Evolutionary conservation across 305 asterid species (phyloP).

Genomic region (Euphrasia arctica): DNA sequence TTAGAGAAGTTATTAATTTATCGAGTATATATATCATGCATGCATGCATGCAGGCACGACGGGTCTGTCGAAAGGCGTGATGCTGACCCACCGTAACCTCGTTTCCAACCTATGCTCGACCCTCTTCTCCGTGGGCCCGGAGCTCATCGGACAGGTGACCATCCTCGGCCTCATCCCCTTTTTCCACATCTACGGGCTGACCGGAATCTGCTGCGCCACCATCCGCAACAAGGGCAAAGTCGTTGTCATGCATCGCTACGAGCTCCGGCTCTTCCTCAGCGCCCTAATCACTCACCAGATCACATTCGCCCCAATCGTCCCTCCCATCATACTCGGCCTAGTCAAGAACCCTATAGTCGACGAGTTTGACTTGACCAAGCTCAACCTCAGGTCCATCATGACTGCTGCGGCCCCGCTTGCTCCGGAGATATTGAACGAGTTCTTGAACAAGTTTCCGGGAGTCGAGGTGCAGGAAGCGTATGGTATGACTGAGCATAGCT

Average conservation of each 20-base stretch:
- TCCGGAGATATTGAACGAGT: slow-evolving; percentile 71
- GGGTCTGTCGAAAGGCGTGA: slow-evolving; percentile 89
- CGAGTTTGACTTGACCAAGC: slow-evolving; percentile 70
- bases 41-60: slow-evolving; percentile 74
- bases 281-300: slow-evolving; percentile 68
- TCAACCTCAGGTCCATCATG: slow-evolving; percentile 71
- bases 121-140: slow-evolving; percentile 83
- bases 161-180: slow-evolving; percentile 85
- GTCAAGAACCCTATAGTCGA: slow-evolving; percentile 86
- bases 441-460: slow-evolving; percentile 68
- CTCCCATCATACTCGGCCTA: slow-evolving; percentile 77
- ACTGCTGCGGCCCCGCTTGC: slow-evolving; percentile 98
- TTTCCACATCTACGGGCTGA: slow-evolving; percentile 83
- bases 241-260: slow-evolving; percentile 82
- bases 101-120: slow-evolving; percentile 90
- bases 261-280: slow-evolving; percentile 58
- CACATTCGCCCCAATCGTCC: slow-evolving; percentile 85
- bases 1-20: no score
- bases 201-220: slow-evolving; percentile 90
- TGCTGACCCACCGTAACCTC: slow-evolving; percentile 81
- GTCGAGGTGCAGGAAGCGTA: slow-evolving; percentile 88
- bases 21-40: neutral
- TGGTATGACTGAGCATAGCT: slow-evolving; percentile 97
- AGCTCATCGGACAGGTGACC: slow-evolving; percentile 67
- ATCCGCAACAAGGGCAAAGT: slow-evolving; percentile 84